phyloP scores from a whole-genome alignment of 1,284 basidiomycete species.

The Coniophora puteana region DNA sequence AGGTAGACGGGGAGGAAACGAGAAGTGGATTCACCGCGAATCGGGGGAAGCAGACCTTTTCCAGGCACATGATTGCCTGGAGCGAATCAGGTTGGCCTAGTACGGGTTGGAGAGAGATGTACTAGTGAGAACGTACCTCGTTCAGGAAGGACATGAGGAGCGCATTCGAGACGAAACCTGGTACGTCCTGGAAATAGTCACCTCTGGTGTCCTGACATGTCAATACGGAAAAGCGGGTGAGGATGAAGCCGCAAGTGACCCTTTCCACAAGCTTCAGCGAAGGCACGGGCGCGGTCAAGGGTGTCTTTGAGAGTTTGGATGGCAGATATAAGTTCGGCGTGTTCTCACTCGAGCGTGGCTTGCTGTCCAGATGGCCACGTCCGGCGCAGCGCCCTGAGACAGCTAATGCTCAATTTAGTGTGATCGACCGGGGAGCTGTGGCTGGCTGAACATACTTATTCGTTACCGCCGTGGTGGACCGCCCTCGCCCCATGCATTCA shows the following conservation, averaged over 20 bases:
- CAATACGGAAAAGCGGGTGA: neutral
- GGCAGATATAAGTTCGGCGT: conserved; percentile 92
- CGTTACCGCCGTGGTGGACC: too few relatives aligned
- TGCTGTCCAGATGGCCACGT: too few relatives aligned
- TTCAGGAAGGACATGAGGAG: conserved; percentile 92
- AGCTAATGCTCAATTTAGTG: too few relatives aligned
- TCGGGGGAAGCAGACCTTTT: too few relatives aligned
- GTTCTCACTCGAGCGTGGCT: too few relatives aligned
- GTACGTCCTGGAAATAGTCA: conserved; percentile 88
- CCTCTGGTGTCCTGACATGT: conserved; percentile 48
- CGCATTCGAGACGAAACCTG: conserved; percentile 88
- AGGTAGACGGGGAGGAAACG: too few relatives aligned
- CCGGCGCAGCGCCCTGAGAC: too few relatives aligned
- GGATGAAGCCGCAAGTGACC: conserved; percentile 39
- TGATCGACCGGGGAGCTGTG: too few relatives aligned
- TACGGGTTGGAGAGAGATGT: neutral
- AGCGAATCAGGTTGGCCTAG: neutral
- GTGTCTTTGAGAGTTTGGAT: conserved; percentile 85
- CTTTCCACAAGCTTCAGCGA: conserved; percentile 90
- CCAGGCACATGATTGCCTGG: conserved; percentile 89
- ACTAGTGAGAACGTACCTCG: conserved; percentile 50
- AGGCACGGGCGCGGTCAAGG: conserved; percentile 73
- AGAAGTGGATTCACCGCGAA: too few relatives aligned
- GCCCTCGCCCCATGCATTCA: too few relatives aligned
- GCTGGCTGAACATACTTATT: too few relatives aligned